Base-by-base conservation (phyloP, 2,329 filamentous ascomycete genomes). In the Madurella mycetomatis region DNA sequence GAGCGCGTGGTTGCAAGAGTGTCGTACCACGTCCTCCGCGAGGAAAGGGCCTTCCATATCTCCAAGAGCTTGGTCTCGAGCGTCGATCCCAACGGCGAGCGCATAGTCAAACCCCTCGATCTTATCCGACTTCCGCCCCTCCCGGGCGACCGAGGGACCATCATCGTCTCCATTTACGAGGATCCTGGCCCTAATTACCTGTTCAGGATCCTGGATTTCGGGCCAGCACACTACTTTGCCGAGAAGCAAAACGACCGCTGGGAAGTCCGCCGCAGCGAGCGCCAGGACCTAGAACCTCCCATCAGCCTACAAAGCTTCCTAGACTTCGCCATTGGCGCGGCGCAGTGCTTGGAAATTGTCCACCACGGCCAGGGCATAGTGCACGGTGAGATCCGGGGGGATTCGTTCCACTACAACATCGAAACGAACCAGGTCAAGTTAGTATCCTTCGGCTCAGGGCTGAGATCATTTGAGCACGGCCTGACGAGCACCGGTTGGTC, bases 401-500 rank as follows among this genome's bases (percentile, higher is more conserved):
- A 97, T 70, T 88, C 91, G 0, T 96, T 96, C 65, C 90, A 96
- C 67, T 95, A 89, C 74, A 88, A 88, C 63, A 67, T 75, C 13
- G 82, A 90, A 44, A 82, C 82, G 1, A 83, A 84, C 53, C 75
- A 78, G 53, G 90, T 96, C 59, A 90, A 87, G 66, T 78, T 96
- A 58, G 81, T 90, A 59, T 90, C 90, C 52, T 91, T 95, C 67
- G 92, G 92, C 12, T 92, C 90, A 12, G 92, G 92, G 2, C 78
- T 91, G 43, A 81, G 90, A 50, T 89, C 90, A 0, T 96, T 96
- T 62, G 92, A 96, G 70, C 90, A 96, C 71, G 90, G 92, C 4
- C 76, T 97, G 47, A 85, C 82, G 8, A 92, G 89, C 64, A 86
- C 88, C 17, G 91, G 91, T 34, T 97, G 92, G 92, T 88, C 87